Conservation (phyloP, 1,284 basidiomycete species). For the Bjerkandera adusta region DNA sequence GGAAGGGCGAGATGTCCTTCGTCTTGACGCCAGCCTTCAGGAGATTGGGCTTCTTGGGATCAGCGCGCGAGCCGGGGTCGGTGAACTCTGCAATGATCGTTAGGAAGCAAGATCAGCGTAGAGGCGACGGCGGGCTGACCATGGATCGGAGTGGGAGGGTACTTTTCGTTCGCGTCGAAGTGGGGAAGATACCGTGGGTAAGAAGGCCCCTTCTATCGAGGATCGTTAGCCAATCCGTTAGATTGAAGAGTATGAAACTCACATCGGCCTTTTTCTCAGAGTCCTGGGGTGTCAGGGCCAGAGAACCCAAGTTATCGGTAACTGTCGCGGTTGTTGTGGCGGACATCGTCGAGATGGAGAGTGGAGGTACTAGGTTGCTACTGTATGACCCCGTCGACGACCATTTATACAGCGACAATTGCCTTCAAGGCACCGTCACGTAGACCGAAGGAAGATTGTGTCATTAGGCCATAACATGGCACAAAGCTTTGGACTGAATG, state of each 20-base stretch:
- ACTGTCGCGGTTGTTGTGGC: constrained; percentile 10
- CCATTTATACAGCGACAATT: constrained; percentile 2
- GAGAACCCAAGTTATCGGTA: constrained; percentile 5
- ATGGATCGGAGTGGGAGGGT: constrained; percentile 18
- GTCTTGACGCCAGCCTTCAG: constrained; percentile 39
- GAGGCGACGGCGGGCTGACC: constrained; percentile 8
- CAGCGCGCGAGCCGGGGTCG: constrained; percentile 48
- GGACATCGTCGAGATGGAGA: constrained; percentile 5
- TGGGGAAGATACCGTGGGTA: constrained; percentile 48
- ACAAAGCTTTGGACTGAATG: neutral
- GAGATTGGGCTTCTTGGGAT: constrained; percentile 49
- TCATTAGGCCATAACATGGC: neutral
- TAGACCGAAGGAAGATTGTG: neutral
- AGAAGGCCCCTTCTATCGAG: constrained; percentile 33
- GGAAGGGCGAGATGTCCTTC: constrained; percentile 47
- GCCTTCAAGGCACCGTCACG: neutral
- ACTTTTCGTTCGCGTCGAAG: constrained; percentile 31
- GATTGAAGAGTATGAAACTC: neutral
- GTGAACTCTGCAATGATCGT: constrained; percentile 34
- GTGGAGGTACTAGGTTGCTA: neutral
- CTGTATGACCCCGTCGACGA: neutral
- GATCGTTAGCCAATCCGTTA: neutral
- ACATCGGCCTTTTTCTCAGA: constrained; percentile 10
- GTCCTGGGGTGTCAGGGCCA: constrained; percentile 4
- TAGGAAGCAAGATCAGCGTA: neutral